Evolutionary conservation across 176 grass and related monocot species (phyloP).

Genomic region (Calamus simplicifolius): DNA sequence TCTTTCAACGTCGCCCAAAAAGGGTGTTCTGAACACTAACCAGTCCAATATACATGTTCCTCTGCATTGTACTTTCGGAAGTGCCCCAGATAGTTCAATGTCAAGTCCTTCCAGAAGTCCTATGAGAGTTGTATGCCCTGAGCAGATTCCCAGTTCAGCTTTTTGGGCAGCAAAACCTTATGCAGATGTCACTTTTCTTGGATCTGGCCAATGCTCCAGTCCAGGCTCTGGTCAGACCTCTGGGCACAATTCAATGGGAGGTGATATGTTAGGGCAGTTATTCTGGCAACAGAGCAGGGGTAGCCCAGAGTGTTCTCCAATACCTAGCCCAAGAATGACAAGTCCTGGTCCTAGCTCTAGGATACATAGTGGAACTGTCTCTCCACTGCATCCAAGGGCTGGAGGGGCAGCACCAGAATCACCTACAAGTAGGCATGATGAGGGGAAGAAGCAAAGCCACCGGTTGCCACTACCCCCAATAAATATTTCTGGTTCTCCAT

Average conservation of each 20-base stretch:
- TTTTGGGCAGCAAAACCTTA: constrained; percentile 78
- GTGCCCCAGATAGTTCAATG: constrained; percentile 92
- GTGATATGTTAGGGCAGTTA: constrained; percentile 79
- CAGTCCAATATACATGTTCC: constrained; percentile 53
- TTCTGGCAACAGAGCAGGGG: constrained; percentile 89
- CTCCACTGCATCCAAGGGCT: constrained; percentile 87
- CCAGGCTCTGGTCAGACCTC: constrained; percentile 97
- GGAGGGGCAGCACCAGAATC: constrained; percentile 77
- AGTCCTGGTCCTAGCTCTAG: constrained; percentile 90
- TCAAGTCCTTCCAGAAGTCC: constrained; percentile 93
- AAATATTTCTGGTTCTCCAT: constrained; percentile 55
- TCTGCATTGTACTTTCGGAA: constrained; percentile 47
- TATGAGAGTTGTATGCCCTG: constrained; percentile 55
- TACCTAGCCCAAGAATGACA: constrained; percentile 92
- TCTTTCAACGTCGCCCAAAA: constrained; percentile 49
- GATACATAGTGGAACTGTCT: constrained; percentile 90
- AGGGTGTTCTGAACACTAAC: constrained; percentile 35
- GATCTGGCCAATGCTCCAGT: constrained; percentile 96
- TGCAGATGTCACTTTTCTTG: constrained; percentile 72
- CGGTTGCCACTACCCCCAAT: constrained; percentile 82
- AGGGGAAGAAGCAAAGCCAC: constrained; percentile 84
- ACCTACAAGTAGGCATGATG: constrained; percentile 58
- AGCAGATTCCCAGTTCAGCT: constrained; percentile 77
- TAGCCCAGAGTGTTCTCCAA: constrained; percentile 89
- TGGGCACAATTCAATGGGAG: constrained; percentile 96